These are phyloP conservation scores for Cordyceps tenuipes DNA, from an alignment of 2,329 filamentous ascomycete genomes.

Conservation along the genomic window DNA sequence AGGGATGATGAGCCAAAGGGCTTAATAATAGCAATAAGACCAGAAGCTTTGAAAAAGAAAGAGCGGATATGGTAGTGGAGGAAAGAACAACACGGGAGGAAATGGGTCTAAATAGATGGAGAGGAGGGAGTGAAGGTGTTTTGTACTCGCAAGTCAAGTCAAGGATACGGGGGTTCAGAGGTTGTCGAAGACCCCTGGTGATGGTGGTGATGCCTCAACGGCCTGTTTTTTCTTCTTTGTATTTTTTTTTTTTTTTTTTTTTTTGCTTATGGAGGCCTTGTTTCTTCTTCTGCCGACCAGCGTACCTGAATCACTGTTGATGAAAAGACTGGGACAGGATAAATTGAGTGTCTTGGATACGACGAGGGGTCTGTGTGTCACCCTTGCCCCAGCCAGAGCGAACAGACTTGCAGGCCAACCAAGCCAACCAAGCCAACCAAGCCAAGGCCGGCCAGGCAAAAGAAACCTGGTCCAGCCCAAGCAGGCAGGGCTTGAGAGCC, in stretches of 20 bases:
- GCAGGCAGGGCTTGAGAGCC: not conserved
- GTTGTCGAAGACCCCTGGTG: constrained; percentile 5
- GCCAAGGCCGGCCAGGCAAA: not conserved
- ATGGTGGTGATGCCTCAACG: not conserved
- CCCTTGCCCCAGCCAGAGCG: constrained; percentile 16
- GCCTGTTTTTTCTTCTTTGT: not conserved
- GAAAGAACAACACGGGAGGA: constrained; percentile 5
- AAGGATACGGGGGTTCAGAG: constrained; percentile 10
- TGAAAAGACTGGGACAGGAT: constrained; percentile 16
- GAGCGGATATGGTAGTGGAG: constrained; percentile 9
- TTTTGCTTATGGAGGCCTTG: constrained; percentile 3
- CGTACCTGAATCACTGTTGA: constrained; percentile 24
- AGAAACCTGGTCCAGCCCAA: not conserved
- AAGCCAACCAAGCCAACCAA: not conserved
- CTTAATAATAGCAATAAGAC: not conserved
- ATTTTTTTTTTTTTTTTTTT: constrained; percentile 9
- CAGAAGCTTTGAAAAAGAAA: constrained; percentile 3
- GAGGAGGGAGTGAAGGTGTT: constrained; percentile 18
- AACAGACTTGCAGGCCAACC: not conserved
- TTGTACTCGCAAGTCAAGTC: constrained; percentile 5
- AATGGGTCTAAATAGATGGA: constrained; percentile 5
- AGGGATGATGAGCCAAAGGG: constrained; percentile 9
- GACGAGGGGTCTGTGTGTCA: constrained; percentile 27
- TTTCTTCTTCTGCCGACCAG: constrained; percentile 9
- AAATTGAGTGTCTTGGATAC: constrained; percentile 26